Base-by-base conservation (phyloP, 495 filamentous ascomycete species). In the Tuber brumale region DNA sequence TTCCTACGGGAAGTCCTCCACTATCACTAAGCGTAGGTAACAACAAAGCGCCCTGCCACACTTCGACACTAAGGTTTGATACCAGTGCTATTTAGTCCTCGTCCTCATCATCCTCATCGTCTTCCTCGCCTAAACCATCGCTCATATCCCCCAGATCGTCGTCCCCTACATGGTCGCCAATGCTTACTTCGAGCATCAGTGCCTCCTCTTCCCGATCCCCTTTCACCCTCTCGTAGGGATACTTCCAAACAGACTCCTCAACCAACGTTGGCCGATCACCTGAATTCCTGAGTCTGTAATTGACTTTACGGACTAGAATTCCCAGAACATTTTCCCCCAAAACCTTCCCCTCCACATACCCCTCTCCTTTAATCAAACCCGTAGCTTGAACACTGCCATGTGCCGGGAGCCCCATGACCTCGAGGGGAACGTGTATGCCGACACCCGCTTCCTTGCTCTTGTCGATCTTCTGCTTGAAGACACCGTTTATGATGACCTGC, bases 191-290 rank as follows among this genome's bases (percentile, higher is more conserved):
- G 9, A 61, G 51, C 10, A 27, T n/a, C 23, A 61, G 14, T 61
- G 10, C 7, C 51, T 61, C 51, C 23, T 61, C 51, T 12, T 61
- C 51, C 14, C 23, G 51, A 27, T 27, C 51, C n/a, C 51, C 51
- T 61, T n/a, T 61, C n/a, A 61, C 51, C n/a, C n/a, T 61, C n/a
- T 61, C 51, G 51, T n/a, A 61, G n/a, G 51, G 51, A n/a, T 61
- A 61, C 23, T n/a, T 61, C 51, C 51, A 61, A 61, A 14, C n/a
- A 1, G 51, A 61, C 51, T 27, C n/a, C 23, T 27, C 10, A 10
- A 14, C 51, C 51, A 61, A 61, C 2, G 9, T 61, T 61, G 51
- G 51, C n/a, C n/a, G 10, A 27, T n/a, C n/a, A 27, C 51, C 3
- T n/a, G n/a, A 14, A 4, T 14, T 27, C 51, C n/a, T 27, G 51